Evolutionary conservation across 2,329 filamentous ascomycete genomes (phyloP).

Genomic region (Lasiodiplodia gonubiensis): DNA sequence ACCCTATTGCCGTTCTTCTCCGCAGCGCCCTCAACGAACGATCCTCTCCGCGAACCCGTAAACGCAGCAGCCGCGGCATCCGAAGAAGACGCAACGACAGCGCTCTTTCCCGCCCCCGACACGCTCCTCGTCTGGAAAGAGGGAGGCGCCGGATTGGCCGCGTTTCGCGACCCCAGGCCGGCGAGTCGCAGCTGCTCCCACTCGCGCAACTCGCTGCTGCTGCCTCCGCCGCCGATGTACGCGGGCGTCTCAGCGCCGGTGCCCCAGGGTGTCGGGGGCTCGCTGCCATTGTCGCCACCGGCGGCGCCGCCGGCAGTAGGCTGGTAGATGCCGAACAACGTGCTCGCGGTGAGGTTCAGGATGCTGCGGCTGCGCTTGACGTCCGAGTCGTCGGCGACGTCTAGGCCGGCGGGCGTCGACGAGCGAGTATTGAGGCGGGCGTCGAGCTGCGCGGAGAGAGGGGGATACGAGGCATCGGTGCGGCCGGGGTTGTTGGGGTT

Average conservation of each 20-base stretch:
- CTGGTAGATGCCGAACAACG: constrained; percentile 89
- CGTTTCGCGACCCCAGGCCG: constrained; percentile 12
- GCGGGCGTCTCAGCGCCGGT: constrained; percentile 74
- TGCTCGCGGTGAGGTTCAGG: constrained; percentile 85
- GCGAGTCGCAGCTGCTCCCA: constrained; percentile 41
- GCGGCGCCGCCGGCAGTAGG: constrained; percentile 56
- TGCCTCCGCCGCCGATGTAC: constrained; percentile 22
- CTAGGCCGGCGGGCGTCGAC: constrained; percentile 30
- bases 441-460: constrained; percentile 12
- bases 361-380: constrained; percentile 73
- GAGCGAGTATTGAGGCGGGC: constrained; percentile 16
- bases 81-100: neutral
- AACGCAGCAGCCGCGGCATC: neutral
- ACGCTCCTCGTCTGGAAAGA: neutral
- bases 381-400: constrained; percentile 47
- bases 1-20: neutral
- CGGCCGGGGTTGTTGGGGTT: constrained; percentile 29
- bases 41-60: neutral
- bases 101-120: neutral
- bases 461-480: constrained; percentile 1
- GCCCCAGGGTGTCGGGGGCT: constrained; percentile 75
- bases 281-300: constrained; percentile 49
- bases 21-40: neutral
- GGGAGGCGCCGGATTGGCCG: neutral
- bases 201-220: constrained; percentile 32